Evolutionary conservation across 1,139 yeast species (phyloP), one percentile per base, ranked within the genome.

Genomic region (Debaryomycetaceae sp.): DNA sequence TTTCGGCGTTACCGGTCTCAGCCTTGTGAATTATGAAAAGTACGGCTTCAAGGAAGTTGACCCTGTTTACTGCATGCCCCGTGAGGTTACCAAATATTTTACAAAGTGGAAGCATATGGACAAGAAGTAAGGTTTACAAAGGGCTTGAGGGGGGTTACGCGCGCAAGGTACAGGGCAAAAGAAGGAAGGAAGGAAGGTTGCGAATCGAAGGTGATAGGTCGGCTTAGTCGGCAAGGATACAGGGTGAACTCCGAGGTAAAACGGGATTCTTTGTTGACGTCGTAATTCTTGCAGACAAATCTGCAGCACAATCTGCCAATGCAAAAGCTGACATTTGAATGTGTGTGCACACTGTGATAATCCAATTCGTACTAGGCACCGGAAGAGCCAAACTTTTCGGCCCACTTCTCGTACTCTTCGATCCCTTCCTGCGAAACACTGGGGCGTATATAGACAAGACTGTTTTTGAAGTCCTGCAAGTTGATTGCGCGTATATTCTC

Each of bases 341-440:
- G n/a, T n/a, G n/a, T n/a, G n/a, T n/a, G n/a, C n/a, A n/a, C n/a
- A n/a, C n/a, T n/a, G n/a, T n/a, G n/a, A n/a, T n/a, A n/a, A n/a
- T n/a, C n/a, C 20, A 10, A 18, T 18, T 18, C 13, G 16, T 10
- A 16, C 32, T 52, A 80, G 4, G 85, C 95, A 25, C 96, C 96
- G 15, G 92, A 80, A 5, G 95, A 83, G 2, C 98, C 98, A 53
- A 76, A 90, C 51, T 80, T 68, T 19, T 60, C 51, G 3, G 96
- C 94, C 98, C 98, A 90, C 29, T 83, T 79, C 47, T 85, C 97
- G 39, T 72, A 73, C 36, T 77, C 74, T 27, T 59, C 58, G 31
- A 90, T 62, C 11, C 95, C 95, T 42, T 86, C 95, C 28, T 65
- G 63, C 22, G 92, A 79, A 5, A 92, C 98, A 51, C 95, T 82